Conservation (phyloP, 129 eudicot genomes). For the Solidago caesia region DNA sequence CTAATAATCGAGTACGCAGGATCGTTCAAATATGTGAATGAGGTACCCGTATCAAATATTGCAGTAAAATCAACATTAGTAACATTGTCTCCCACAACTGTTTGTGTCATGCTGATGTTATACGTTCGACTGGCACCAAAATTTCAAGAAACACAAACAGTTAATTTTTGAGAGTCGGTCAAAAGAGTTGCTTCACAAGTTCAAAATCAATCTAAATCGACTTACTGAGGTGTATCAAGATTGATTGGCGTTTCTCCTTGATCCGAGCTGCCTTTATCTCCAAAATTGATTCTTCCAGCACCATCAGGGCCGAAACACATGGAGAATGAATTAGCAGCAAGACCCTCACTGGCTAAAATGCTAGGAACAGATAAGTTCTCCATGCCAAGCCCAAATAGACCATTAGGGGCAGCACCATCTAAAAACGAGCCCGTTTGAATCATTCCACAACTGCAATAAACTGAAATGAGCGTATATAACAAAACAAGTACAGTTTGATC, state of each 20-base stretch:
- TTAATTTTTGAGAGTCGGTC: neutral
- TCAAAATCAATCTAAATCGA: neutral
- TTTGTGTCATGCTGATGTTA: slow-evolving; percentile 67
- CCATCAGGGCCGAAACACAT: slow-evolving; percentile 83
- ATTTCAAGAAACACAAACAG: slow-evolving; percentile 11
- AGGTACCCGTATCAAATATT: slow-evolving; percentile 87
- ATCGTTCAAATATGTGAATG: slow-evolving; percentile 78
- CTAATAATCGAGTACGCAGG: slow-evolving; percentile 66
- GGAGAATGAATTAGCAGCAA: slow-evolving; percentile 90
- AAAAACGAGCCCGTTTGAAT: slow-evolving; percentile 85
- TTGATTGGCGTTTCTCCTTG: slow-evolving; percentile 83
- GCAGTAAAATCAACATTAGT: slow-evolving; percentile 56
- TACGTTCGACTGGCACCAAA: slow-evolving; percentile 64
- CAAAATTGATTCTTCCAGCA: slow-evolving; percentile 77
- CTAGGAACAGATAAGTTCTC: slow-evolving; percentile 82
- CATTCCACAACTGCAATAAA: slow-evolving; percentile 70
- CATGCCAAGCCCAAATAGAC: slow-evolving; percentile 88
- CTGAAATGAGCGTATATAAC: slow-evolving; percentile 6
- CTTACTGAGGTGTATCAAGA: slow-evolving; percentile 60
- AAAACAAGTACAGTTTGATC: neutral
- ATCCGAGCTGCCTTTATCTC: slow-evolving; percentile 76
- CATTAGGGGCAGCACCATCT: slow-evolving; percentile 88
- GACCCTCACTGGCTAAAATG: slow-evolving; percentile 71
- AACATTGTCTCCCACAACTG: slow-evolving; percentile 52
- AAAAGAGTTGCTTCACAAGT: neutral